Conservation (phyloP, 371 early-diverging fungal species). For the Apophysomyces sp. region DNA sequence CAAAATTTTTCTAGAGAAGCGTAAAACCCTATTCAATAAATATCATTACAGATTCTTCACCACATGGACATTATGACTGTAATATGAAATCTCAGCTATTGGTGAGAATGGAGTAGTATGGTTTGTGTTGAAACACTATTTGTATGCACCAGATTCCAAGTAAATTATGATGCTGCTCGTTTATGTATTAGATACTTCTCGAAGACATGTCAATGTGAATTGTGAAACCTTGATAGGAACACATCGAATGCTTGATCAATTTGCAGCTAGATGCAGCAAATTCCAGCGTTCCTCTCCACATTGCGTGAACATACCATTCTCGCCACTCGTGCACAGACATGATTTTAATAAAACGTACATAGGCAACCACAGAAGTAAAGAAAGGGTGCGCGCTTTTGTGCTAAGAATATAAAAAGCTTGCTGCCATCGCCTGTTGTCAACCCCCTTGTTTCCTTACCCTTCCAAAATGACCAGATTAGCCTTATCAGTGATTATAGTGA, state of each 20-base stretch:
- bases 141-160: no score
- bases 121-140: no score
- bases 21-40: no score
- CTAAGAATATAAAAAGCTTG: not conserved
- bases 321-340: not conserved
- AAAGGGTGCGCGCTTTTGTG: not conserved
- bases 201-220: not conserved
- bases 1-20: no score
- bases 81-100: no score
- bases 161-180: no score
- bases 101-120: no score
- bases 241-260: not conserved
- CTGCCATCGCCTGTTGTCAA: not conserved
- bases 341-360: not conserved
- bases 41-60: no score
- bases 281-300: conserved; percentile 1
- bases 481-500: not conserved
- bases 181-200: not conserved
- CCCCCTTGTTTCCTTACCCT: not conserved
- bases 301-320: not conserved
- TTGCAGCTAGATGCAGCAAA: not conserved
- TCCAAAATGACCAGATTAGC: not conserved
- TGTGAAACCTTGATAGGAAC: not conserved
- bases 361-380: not conserved
- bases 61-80: no score